Evolutionary conservation across 345 rosid species (phyloP), one percentile per base, ranked within the genome.

Genomic region (Garcia nutans): DNA sequence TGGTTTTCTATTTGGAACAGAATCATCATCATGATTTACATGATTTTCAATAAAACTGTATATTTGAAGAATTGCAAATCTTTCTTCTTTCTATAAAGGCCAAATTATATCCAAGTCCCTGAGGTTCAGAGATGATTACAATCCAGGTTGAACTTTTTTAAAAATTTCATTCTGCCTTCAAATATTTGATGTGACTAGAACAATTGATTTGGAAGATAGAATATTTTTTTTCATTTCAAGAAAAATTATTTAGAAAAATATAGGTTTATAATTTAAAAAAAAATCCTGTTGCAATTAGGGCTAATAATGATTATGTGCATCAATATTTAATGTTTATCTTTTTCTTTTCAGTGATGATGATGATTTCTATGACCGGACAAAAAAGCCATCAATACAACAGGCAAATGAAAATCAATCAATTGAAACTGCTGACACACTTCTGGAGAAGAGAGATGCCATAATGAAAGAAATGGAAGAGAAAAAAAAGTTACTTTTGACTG

Each of bases 311-410:
- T 58, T 45, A 45, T 72, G 67, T 62, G 44, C 44, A 52, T 56
- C 52, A 23, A 74, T 52, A 15, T 54, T 26, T 73, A 41, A 62
- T 71, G 61, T 47, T 76, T 73, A 49, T 73, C 75, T 54, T 26
- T 81, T 78, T 65, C 22, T 81, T 33, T 81, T 33, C 91, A 92
- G 97, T 64, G 97, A 89, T 71, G 99, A 96, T 76, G 99, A 93
- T 82, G 98, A 96, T 70, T 96, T 92, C 84, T 96, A 92, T 81
- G 99, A 96, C 82, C 98, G 97, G 80, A 89, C 98, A 23, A 92
- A 93, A 86, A 93, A 87, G 74, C 82, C 84, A 37, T 80, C 85
- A 37, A 61, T 68, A n/a, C 79, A 80, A 77, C 88, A 89, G 79
- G 84, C 76, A 71, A 82, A 83, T 71, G 92, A 93, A 84, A 82